Conservation (phyloP, 192 early-diverging fungal genomes). For the Entomortierella chlamydospora region DNA sequence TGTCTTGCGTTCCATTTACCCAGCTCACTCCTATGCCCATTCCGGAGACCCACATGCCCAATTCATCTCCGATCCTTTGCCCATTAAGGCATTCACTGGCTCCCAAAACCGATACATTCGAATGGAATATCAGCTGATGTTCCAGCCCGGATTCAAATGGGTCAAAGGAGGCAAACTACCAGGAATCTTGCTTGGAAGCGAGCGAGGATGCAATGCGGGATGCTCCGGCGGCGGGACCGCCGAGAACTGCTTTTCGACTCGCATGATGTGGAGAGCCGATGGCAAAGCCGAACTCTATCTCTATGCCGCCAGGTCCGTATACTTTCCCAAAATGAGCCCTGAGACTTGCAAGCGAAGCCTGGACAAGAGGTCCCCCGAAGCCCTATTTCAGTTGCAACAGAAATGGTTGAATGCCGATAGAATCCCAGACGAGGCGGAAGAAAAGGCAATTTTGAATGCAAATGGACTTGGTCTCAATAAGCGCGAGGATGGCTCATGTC, state of each 20-base stretch:
- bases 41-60: slow-evolving; percentile 19
- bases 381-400: slow-evolving; percentile 7
- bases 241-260: slow-evolving; percentile 64
- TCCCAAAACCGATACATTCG: slow-evolving; percentile 28
- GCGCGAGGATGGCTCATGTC: slow-evolving; percentile 9
- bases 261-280: slow-evolving; percentile 62
- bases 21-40: slow-evolving; percentile 26
- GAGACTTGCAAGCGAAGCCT: slow-evolving; percentile 27
- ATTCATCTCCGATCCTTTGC: slow-evolving; percentile 23
- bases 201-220: slow-evolving; percentile 56
- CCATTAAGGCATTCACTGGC: slow-evolving; percentile 21
- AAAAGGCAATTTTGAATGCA: neutral
- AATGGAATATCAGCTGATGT: slow-evolving; percentile 60
- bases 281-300: slow-evolving; percentile 67
- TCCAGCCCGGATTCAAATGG: slow-evolving; percentile 63
- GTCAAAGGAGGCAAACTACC: slow-evolving; percentile 70
- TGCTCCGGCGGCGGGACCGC: slow-evolving; percentile 62
- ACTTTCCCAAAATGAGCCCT: slow-evolving; percentile 26
- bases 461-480: neutral
- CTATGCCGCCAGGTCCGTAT: slow-evolving; percentile 55
- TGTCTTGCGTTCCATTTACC: slow-evolving; percentile 42
- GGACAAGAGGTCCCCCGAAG: slow-evolving; percentile 23
- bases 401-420: neutral
- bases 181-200: slow-evolving; percentile 62
- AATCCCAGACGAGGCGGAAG: slow-evolving; percentile 11